These are phyloP conservation scores for Backusella sp. DNA, from an alignment of 192 early-diverging fungal species.

Conservation along the genomic window DNA sequence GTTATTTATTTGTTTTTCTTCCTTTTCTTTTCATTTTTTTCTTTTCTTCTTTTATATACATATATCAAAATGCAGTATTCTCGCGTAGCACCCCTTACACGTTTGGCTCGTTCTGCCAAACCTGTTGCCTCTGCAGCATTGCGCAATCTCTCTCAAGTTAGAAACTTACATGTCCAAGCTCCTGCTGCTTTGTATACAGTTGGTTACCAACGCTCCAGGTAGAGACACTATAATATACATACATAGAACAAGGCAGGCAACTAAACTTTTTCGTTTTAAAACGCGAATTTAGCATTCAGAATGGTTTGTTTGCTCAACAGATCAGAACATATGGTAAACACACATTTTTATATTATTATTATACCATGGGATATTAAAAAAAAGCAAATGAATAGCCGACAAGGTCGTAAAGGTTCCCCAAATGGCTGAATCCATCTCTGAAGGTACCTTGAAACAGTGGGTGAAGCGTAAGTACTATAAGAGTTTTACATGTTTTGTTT, in stretches of 20 bases:
- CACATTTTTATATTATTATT: neutral
- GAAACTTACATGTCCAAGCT: slow-evolving; percentile 29
- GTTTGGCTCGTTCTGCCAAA: slow-evolving; percentile 2
- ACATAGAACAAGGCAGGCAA: neutral
- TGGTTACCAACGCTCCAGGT: slow-evolving; percentile 25
- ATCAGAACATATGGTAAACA: slow-evolving; percentile 20
- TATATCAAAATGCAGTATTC: slow-evolving; percentile 2
- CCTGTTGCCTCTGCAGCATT: slow-evolving; percentile 12
- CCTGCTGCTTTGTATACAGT: slow-evolving; percentile 14
- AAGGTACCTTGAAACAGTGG: slow-evolving; percentile 96
- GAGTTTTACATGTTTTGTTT: neutral
- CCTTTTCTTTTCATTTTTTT: neutral
- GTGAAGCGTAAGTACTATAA: slow-evolving; percentile 75
- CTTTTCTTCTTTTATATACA: neutral
- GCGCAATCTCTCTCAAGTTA: slow-evolving; percentile 17
- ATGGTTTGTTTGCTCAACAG: neutral
- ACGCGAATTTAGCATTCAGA: neutral
- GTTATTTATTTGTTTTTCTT: neutral
- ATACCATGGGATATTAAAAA: neutral
- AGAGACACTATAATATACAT: neutral
- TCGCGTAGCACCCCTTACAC: slow-evolving; percentile 4
- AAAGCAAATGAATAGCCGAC: slow-evolving; percentile 51
- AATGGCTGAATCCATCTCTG: slow-evolving; percentile 98
- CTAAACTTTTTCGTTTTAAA: neutral
- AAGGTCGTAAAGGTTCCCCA: slow-evolving; percentile 91